Percentiles rank a stretch among this genome's conserved stretches.
These are phyloP conservation scores for Aspergillus saccharolyticus DNA, from an alignment of 495 filamentous ascomycete species.

Conservation along the genomic window DNA sequence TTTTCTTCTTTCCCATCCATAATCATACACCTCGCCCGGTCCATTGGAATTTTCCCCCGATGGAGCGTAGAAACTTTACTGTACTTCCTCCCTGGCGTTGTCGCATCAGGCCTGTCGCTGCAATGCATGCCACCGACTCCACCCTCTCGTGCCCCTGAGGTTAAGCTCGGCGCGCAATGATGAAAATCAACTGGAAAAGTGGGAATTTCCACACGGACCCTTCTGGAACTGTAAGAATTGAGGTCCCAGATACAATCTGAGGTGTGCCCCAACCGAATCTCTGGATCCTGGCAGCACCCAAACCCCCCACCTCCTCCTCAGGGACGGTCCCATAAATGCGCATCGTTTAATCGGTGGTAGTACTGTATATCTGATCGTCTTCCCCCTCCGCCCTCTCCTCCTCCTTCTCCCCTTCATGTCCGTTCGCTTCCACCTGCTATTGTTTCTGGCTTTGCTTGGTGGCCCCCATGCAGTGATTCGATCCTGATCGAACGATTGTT, in stretches of 20 bases:
- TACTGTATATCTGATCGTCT: slow-evolving; percentile 21
- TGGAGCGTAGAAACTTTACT: slow-evolving; percentile 3
- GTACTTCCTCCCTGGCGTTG: background rate
- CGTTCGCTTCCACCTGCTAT: slow-evolving; percentile 4
- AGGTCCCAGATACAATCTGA: background rate
- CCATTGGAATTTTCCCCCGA: slow-evolving; percentile 5
- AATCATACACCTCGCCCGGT: background rate
- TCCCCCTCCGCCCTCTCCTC: slow-evolving; percentile 11
- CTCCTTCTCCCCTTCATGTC: slow-evolving; percentile 3
- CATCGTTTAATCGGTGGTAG: background rate
- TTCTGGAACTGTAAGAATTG: background rate
- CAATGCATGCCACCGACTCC: background rate
- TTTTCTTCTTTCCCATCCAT: background rate
- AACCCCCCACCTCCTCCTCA: too few species aligned
- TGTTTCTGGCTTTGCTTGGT: slow-evolving; percentile 1
- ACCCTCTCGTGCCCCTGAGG: slow-evolving; percentile 14
- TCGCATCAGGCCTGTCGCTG: slow-evolving; percentile 2
- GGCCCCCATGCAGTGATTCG: slow-evolving; percentile 9
- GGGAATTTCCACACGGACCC: background rate
- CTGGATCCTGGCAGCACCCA: background rate
- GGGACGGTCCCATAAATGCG: background rate
- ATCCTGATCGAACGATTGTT: slow-evolving; percentile 7
- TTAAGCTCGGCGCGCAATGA: slow-evolving; percentile 15
- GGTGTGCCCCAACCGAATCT: slow-evolving; percentile 1
- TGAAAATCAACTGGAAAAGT: slow-evolving; percentile 4